These are phyloP conservation scores for Aspergillus sclerotialis DNA, from an alignment of 2,329 filamentous ascomycete species.

Conservation along the genomic window DNA sequence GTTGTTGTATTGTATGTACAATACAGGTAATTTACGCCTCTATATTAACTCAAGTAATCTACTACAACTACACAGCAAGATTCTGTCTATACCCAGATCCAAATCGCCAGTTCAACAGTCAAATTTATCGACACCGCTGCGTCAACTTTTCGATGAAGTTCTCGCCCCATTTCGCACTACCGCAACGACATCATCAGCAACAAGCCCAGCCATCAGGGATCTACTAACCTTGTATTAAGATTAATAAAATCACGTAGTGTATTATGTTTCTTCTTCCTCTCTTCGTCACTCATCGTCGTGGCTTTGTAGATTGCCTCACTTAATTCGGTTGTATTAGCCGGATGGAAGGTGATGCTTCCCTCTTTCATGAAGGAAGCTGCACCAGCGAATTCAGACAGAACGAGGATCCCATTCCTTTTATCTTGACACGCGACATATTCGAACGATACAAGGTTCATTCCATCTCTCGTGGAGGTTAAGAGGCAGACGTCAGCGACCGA, in stretches of 20 bases:
- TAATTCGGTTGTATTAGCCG: conserved; percentile 89
- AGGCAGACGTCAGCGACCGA: conserved; percentile 81
- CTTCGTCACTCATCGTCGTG: conserved; percentile 77
- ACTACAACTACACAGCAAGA: no score
- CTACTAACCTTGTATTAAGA: conserved; percentile 69
- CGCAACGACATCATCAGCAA: neutral
- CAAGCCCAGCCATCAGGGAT: neutral
- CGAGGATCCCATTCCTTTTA: conserved; percentile 80
- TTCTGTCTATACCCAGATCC: no score
- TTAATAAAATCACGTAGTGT: conserved; percentile 84
- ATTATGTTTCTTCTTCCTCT: conserved; percentile 71
- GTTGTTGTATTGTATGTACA: no score
- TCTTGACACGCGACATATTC: conserved; percentile 92
- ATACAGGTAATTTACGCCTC: no score
- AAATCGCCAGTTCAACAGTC: no score
- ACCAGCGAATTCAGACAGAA: conserved; percentile 91
- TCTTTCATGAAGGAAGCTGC: conserved; percentile 78
- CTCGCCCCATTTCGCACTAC: conserved; percentile 27
- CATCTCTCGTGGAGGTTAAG: conserved; percentile 83
- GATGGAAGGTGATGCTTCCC: conserved; percentile 84
- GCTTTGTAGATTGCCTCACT: conserved; percentile 81
- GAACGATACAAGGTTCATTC: conserved; percentile 96
- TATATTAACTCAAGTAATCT: no score
- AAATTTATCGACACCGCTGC: conserved; percentile 3
- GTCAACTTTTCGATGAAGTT: conserved; percentile 21